Conservation (phyloP, 495 filamentous ascomycete species). For the Neurospora hispaniola region DNA sequence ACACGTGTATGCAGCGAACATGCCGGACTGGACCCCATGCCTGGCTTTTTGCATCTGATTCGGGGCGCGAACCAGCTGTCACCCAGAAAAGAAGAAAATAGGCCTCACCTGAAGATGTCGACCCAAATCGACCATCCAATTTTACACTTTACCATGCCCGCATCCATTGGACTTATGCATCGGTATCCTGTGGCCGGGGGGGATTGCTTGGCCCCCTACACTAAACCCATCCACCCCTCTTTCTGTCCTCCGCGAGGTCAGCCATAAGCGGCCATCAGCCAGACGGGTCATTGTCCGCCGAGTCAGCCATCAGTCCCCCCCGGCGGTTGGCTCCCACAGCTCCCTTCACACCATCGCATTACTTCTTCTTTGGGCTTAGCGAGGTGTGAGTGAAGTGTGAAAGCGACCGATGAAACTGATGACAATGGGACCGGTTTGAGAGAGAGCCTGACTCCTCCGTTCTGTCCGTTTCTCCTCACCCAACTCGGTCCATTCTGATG, state of each 20-base stretch:
- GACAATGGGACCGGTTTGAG: not conserved
- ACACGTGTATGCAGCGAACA: not conserved
- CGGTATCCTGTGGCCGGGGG: not conserved
- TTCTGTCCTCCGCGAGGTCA: not conserved
- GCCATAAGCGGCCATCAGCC: not conserved
- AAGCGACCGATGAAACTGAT: not conserved
- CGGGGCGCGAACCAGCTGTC: not conserved
- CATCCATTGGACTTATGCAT: not conserved
- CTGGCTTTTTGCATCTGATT: not conserved
- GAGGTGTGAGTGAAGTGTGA: not conserved
- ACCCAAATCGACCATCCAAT: not conserved
- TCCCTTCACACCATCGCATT: not conserved
- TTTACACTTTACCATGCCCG: not conserved
- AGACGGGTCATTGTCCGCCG: not conserved
- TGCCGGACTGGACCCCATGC: not conserved
- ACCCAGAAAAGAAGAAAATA: not conserved
- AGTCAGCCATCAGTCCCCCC: not conserved
- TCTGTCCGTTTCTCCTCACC: not conserved
- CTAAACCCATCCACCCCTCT: not conserved
- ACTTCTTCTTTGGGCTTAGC: not conserved
- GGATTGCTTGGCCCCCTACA: not conserved
- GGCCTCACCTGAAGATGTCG: not conserved
- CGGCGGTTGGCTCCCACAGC: not conserved
- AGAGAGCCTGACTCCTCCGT: not conserved
- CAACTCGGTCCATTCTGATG: not conserved